Percentiles rank a stretch among this genome's conserved stretches.
Conservation (phyloP, 2,329 filamentous ascomycete species). For the Pseudogymnoascus sp. region DNA sequence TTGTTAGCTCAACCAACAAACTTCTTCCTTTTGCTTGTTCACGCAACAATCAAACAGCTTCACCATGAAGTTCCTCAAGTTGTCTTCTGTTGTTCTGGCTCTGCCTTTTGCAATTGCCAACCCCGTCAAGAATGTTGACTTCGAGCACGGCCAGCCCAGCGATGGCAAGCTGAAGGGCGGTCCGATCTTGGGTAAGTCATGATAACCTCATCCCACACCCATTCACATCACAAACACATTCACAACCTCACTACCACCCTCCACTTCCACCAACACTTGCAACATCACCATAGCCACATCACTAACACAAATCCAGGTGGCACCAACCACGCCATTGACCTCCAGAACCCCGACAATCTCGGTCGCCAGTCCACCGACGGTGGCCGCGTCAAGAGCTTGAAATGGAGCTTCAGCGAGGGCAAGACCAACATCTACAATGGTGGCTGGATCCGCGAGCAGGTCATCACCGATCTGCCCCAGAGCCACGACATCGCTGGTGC, state of each 20-base stretch:
- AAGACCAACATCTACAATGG: slow-evolving; percentile 54
- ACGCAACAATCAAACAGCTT: background rate
- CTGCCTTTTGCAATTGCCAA: background rate
- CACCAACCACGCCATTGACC: slow-evolving; percentile 53
- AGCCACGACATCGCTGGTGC: slow-evolving; percentile 60
- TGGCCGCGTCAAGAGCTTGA: slow-evolving; percentile 58
- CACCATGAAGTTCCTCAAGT: background rate
- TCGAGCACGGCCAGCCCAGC: slow-evolving; percentile 47
- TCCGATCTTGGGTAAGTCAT: slow-evolving; percentile 44
- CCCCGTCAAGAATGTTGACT: slow-evolving; percentile 24
- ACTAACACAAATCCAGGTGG: slow-evolving; percentile 40
- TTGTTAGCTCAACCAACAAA: background rate
- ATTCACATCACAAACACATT: too few species aligned
- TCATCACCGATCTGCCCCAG: slow-evolving; percentile 56
- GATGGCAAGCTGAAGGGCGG: slow-evolving; percentile 50
- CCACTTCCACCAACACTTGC: background rate
- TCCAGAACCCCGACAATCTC: slow-evolving; percentile 56
- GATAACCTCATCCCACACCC: background rate
- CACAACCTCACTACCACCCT: background rate
- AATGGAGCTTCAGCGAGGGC: slow-evolving; percentile 63
- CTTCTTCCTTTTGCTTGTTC: background rate
- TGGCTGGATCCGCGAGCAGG: slow-evolving; percentile 59
- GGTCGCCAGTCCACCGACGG: slow-evolving; percentile 54
- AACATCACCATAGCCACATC: slow-evolving; percentile 14
- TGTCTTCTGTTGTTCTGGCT: background rate